Evolutionary conservation across 306 rosid species (phyloP).

Genomic region (Citrullus colocynthis): DNA sequence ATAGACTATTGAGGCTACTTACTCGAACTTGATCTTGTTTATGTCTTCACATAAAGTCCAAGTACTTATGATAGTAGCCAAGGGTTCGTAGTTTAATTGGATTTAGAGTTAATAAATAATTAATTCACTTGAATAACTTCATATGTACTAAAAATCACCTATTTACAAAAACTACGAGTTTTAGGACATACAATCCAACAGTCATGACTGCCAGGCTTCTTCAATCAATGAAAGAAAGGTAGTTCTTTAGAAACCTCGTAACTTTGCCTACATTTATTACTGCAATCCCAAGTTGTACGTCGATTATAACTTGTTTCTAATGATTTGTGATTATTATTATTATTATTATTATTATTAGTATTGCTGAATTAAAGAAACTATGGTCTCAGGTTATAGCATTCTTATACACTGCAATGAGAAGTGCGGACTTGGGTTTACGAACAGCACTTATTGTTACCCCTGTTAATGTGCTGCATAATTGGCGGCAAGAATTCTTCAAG

Average conservation of each 20-base stretch:
- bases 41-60: no score
- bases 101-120: no score
- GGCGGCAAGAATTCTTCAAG: slow-evolving; percentile 89
- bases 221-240: neutral
- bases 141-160: no score
- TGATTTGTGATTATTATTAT: neutral
- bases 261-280: neutral
- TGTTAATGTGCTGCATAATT: slow-evolving; percentile 90
- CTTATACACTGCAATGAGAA: slow-evolving; percentile 88
- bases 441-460: slow-evolving; percentile 91
- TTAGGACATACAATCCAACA: no score
- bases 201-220: neutral
- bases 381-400: slow-evolving; percentile 76
- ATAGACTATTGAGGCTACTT: no score
- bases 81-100: no score
- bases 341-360: no score
- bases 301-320: neutral
- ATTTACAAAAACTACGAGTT: no score
- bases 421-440: slow-evolving; percentile 73
- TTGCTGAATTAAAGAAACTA: slow-evolving; percentile 8
- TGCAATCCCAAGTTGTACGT: neutral
- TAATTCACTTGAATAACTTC: no score
- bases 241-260: neutral
- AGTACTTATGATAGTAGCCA: no score
- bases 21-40: no score